phyloP scores from a whole-genome alignment of 2,329 filamentous ascomycete species.

The Microcera coccophila region DNA sequence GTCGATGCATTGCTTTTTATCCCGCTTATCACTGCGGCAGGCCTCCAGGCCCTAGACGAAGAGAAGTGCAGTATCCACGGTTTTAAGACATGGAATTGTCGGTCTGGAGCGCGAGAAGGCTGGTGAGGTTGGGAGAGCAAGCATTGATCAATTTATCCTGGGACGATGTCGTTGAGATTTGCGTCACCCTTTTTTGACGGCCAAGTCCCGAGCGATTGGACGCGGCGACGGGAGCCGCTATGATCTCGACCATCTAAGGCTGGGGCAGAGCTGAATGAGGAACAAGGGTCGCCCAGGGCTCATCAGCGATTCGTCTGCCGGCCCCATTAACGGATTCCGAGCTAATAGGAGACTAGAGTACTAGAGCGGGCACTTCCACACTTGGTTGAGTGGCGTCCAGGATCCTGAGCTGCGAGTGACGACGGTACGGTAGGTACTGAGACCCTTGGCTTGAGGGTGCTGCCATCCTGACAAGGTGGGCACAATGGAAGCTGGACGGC shows the following conservation, averaged over 20 bases:
- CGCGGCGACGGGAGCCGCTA: neutral
- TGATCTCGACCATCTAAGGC: neutral
- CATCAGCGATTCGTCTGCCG: constrained; percentile 2
- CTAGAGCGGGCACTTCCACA: constrained; percentile 22
- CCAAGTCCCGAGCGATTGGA: neutral
- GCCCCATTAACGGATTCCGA: constrained; percentile 9
- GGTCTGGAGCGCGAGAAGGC: no score
- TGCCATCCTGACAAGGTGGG: neutral
- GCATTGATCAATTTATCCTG: neutral
- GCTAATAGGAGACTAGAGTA: constrained; percentile 9
- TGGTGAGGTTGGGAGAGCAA: neutral
- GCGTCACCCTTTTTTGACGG: neutral
- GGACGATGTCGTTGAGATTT: neutral
- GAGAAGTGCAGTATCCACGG: neutral
- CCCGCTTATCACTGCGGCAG: neutral
- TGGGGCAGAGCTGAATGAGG: neutral
- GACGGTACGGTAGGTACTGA: constrained; percentile 21
- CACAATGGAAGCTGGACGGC: neutral
- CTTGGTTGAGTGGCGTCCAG: constrained; percentile 18
- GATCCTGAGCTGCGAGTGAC: constrained; percentile 16
- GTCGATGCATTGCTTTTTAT: neutral
- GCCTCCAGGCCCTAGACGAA: neutral
- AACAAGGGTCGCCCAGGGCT: constrained; percentile 4
- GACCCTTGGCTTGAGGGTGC: constrained; percentile 10
- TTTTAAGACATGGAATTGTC: neutral